These are phyloP conservation scores for Setomelanomma holmii DNA, from an alignment of 2,329 filamentous ascomycete species.

Conservation along the genomic window DNA sequence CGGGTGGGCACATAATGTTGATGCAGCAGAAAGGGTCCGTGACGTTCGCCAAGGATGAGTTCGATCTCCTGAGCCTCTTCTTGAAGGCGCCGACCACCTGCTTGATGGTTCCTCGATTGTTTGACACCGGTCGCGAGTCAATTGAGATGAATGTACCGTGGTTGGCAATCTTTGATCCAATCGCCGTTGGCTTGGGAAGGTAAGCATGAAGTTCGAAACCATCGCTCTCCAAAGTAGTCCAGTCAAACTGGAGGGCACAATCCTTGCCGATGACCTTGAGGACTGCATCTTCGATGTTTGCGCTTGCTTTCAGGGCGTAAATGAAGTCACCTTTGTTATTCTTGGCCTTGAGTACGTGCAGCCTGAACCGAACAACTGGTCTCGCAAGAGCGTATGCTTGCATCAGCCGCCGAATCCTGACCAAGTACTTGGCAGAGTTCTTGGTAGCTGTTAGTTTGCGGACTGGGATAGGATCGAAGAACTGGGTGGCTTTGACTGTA, in stretches of 20 bases:
- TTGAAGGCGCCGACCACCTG: slow-evolving; percentile 64
- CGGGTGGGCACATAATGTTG: slow-evolving; percentile 66
- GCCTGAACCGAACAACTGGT: slow-evolving; percentile 65
- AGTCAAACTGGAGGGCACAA: slow-evolving; percentile 63
- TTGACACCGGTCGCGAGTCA: slow-evolving; percentile 70
- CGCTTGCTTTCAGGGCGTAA: slow-evolving; percentile 64
- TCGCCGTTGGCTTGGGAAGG: slow-evolving; percentile 61
- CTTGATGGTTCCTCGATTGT: slow-evolving; percentile 64
- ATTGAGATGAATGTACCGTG: slow-evolving; percentile 68
- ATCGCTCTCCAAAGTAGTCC: slow-evolving; percentile 42
- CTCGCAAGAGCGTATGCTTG: slow-evolving; percentile 71
- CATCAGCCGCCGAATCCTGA: slow-evolving; percentile 66
- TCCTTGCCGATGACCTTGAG: slow-evolving; percentile 68
- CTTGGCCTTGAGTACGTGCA: slow-evolving; percentile 65
- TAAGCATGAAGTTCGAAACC: slow-evolving; percentile 63
- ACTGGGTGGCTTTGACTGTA: slow-evolving; percentile 65
- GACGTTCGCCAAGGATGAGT: slow-evolving; percentile 33
- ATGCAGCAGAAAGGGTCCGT: slow-evolving; percentile 69
- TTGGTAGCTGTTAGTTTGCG: slow-evolving; percentile 66
- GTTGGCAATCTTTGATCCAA: slow-evolving; percentile 48
- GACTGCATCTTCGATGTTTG: slow-evolving; percentile 64
- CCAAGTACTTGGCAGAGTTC: slow-evolving; percentile 63
- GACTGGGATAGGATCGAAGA: slow-evolving; percentile 70
- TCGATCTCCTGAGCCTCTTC: slow-evolving; percentile 52
- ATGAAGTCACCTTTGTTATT: slow-evolving; percentile 63